Conservation (phyloP, 805 yeast species). For the Wickerhamomyces ciferrii region DNA sequence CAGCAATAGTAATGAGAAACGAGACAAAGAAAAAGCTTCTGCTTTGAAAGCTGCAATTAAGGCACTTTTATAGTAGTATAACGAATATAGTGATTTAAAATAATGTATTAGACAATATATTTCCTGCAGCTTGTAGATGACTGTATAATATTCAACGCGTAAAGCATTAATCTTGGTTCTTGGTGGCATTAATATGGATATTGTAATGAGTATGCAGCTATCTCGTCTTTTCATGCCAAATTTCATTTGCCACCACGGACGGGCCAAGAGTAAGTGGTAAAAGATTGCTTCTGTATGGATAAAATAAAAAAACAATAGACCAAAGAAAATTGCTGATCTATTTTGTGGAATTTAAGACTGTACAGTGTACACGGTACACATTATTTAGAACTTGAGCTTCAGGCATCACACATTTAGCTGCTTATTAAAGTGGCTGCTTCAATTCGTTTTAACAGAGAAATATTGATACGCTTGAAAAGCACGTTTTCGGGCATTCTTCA, state of each 20-base stretch:
- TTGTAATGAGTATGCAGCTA: too few species aligned
- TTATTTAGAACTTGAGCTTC: too few species aligned
- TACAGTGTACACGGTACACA: too few species aligned
- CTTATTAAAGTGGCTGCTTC: too few species aligned
- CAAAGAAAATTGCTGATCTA: neutral
- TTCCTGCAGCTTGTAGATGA: too few species aligned
- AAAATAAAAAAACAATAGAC: neutral
- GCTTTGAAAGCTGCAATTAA: conserved; percentile 12
- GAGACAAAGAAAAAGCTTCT: conserved; percentile 6
- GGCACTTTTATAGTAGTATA: conserved; percentile 4
- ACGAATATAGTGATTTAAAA: neutral
- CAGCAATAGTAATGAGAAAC: neutral
- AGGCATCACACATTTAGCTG: too few species aligned
- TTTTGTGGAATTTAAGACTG: too few species aligned
- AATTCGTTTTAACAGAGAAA: too few species aligned
- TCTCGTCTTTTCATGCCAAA: too few species aligned
- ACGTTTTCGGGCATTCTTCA: neutral
- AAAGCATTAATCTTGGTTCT: too few species aligned
- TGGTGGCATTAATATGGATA: too few species aligned
- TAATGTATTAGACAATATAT: neutral
- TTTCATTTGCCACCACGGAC: neutral
- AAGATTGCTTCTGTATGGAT: neutral
- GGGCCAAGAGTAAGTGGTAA: neutral
- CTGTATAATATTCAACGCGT: too few species aligned
- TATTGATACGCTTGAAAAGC: neutral